Evolutionary conservation across 202 grass and related monocot genomes (phyloP), one percentile per base, ranked within the genome.

Genomic region (Brachypodium distachyon): DNA sequence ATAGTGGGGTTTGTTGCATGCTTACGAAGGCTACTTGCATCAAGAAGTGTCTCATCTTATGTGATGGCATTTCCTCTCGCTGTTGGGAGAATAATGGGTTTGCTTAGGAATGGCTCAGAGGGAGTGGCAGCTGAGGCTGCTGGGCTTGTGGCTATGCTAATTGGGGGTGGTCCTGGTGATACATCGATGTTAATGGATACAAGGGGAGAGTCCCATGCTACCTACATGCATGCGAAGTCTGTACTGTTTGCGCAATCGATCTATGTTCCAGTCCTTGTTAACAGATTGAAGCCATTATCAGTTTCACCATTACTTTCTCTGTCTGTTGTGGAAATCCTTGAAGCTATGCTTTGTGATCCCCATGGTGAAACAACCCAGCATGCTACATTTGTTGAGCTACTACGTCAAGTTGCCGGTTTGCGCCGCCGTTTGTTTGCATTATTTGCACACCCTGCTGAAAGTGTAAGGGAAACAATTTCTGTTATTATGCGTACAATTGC

Each of bases 401-500:
- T 99, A 61, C 96, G 96, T 27, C 89, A 99, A 76, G 96, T 99
- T 87, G 96, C 96, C 77, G 96, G 96, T 74, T 82, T 99, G 65
- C 91, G 91, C 31, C 87, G 96, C 50, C 89, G 74, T 42, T 90
- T 98, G 71, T 98, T 98, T 88, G 91, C 89, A 81, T 84, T 98
- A 72, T 98, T 98, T 92, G 96, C 89, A 29, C 96, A 98, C 61
- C 87, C 96, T 72, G 85, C 96, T 83, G 96, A 95, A 88, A 92
- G 87, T 79, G 91, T 98, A 55, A 87, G 96, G 67, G 96, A 98
- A 80, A 98, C 87, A 21, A 82, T 98, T 70, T 90, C 96, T 72
- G 96, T 98, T 79, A 95, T 98, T 55, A 98, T 98, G 96, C 91
- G 91, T 65, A 98, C 96, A 73, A 99, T 99, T 85, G 96, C 96